Conservation (phyloP, 371 early-diverging fungal species). For the Mucor mucedo region DNA sequence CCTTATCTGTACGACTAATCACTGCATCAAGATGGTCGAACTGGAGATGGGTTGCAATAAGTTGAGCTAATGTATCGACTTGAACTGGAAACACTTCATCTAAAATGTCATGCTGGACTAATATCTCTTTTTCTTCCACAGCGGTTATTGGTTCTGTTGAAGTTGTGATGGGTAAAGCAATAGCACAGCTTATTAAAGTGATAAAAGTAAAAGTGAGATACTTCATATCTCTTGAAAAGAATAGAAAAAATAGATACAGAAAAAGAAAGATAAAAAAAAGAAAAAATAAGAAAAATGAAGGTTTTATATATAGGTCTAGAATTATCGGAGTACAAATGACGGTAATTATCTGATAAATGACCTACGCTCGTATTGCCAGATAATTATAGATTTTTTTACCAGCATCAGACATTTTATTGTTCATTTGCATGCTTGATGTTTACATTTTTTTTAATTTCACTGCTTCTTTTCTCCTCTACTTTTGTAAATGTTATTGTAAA, state of each 20-base stretch:
- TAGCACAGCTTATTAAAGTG: not conserved
- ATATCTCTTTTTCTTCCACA: not conserved
- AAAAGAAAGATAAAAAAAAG: slow-evolving; percentile 5
- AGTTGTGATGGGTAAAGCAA: slow-evolving; percentile 13
- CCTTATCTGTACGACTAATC: slow-evolving; percentile 36
- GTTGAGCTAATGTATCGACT: slow-evolving; percentile 27
- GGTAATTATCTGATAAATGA: not conserved
- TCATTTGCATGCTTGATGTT: not conserved
- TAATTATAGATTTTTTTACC: slow-evolving; percentile 5
- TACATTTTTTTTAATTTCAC: not conserved
- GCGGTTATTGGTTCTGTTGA: not conserved
- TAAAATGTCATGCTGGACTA: slow-evolving; percentile 7
- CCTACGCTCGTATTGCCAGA: not conserved
- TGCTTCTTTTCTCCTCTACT: not conserved
- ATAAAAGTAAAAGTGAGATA: slow-evolving; percentile 7
- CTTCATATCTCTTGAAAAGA: slow-evolving; percentile 3
- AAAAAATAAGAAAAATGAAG: not conserved
- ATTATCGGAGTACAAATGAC: slow-evolving; percentile 11
- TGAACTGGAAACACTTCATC: slow-evolving; percentile 24
- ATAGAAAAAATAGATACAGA: not conserved
- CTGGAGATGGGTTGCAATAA: slow-evolving; percentile 35
- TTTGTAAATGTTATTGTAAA: not conserved
- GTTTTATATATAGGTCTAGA: slow-evolving; percentile 2
- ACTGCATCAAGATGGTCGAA: slow-evolving; percentile 43
- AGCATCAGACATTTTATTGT: not conserved